Evolutionary conservation across 176 grass and related monocot species (phyloP).

Genomic region (Musa acuminata): DNA sequence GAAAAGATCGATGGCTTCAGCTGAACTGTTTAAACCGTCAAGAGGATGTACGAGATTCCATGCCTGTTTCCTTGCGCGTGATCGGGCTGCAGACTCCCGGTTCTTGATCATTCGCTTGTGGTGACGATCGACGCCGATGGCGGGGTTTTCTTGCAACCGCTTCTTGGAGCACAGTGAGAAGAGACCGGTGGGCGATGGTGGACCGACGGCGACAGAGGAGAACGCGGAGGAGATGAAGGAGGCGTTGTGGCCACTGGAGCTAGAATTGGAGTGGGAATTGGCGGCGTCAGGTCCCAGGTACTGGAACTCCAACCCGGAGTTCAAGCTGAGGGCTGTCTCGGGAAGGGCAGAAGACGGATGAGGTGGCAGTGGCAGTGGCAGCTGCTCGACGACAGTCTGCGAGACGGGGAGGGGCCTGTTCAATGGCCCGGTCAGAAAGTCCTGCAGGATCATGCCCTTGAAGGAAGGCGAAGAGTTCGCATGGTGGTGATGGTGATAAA

Average conservation of each 20-base stretch:
- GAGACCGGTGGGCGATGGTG: neutral
- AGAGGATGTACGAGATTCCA: too few species aligned
- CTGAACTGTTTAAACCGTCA: too few species aligned
- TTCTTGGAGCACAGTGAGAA: conserved; percentile 16
- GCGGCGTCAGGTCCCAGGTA: neutral
- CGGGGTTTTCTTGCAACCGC: neutral
- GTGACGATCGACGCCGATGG: neutral
- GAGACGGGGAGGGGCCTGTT: neutral
- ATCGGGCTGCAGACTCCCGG: conserved; percentile 16
- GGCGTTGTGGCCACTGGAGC: neutral
- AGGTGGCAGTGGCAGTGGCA: neutral
- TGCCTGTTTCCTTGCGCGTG: conserved; percentile 19
- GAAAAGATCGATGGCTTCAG: too few species aligned
- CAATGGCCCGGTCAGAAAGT: conserved; percentile 9
- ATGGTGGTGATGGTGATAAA: neutral
- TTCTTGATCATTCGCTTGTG: conserved; percentile 23
- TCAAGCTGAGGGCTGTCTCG: conserved; percentile 5
- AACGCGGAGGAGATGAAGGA: neutral
- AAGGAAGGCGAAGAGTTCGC: neutral
- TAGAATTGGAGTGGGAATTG: conserved; percentile 12
- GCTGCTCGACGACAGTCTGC: neutral
- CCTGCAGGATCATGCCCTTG: conserved; percentile 7
- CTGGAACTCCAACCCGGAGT: conserved; percentile 13
- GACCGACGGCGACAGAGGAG: neutral
- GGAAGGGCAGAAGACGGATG: neutral